phyloP scores from a whole-genome alignment of 2,329 filamentous ascomycete genomes.

The Fusarium sp. region DNA sequence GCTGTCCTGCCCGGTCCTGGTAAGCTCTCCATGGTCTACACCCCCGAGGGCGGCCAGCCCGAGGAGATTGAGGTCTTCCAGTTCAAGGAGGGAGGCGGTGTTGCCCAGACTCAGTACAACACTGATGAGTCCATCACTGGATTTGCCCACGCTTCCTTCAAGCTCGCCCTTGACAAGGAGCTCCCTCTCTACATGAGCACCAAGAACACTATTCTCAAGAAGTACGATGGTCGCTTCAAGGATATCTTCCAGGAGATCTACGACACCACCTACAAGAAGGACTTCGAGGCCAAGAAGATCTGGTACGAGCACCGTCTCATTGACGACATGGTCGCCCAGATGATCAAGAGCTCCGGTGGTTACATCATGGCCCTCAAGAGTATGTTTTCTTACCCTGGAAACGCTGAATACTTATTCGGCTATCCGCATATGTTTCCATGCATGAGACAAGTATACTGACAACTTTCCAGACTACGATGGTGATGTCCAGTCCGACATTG shows the following conservation, averaged over 20 bases:
- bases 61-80: conserved; percentile 91
- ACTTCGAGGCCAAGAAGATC: conserved; percentile 91
- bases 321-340: conserved; percentile 99
- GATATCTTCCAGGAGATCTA: conserved; percentile 99
- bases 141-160: conserved; percentile 97
- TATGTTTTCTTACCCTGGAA: conserved; percentile 59
- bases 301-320: conserved; percentile 99
- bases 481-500: conserved; percentile 98
- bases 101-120: conserved; percentile 98
- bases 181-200: conserved; percentile 99
- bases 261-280: conserved; percentile 84
- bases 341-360: conserved; percentile 98
- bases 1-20: conserved; percentile 83
- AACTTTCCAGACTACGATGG: conserved; percentile 86
- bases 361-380: conserved; percentile 99
- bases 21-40: conserved; percentile 95
- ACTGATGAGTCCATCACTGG: conserved; percentile 94
- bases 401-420: conserved; percentile 22
- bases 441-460: conserved; percentile 30
- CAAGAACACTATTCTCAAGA: conserved; percentile 99
- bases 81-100: conserved; percentile 86
- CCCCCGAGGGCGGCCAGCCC: conserved; percentile 83
- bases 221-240: conserved; percentile 99
- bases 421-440: background rate
- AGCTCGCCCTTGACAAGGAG: conserved; percentile 87